Evolutionary conservation across 2,329 filamentous ascomycete genomes (phyloP).

Genomic region (Fonsecaea monophora): DNA sequence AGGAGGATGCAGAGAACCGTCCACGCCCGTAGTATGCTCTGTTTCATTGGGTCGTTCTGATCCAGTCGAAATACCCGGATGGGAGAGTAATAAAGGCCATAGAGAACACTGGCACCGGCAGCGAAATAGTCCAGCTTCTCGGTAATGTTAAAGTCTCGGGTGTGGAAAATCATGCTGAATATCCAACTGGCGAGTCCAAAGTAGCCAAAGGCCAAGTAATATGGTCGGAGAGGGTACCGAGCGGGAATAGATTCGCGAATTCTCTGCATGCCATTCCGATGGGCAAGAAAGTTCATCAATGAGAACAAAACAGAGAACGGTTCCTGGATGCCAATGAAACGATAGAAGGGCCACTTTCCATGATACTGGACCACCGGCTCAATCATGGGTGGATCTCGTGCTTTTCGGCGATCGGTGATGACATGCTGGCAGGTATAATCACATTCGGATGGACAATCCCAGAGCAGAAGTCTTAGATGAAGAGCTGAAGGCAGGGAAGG

Average conservation of each 20-base stretch:
- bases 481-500: slow-evolving; percentile 64
- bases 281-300: slow-evolving; percentile 86
- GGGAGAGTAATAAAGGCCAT: slow-evolving; percentile 84
- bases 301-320: slow-evolving; percentile 93
- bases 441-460: slow-evolving; percentile 92
- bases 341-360: slow-evolving; percentile 97
- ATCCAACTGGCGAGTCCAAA: slow-evolving; percentile 84
- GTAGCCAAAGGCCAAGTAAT: slow-evolving; percentile 80
- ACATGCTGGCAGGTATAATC: slow-evolving; percentile 98
- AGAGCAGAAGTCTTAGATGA: slow-evolving; percentile 84
- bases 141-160: slow-evolving; percentile 80
- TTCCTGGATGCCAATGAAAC: slow-evolving; percentile 91
- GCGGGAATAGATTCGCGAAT: slow-evolving; percentile 73
- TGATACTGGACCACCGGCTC: slow-evolving; percentile 86
- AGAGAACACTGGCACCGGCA: slow-evolving; percentile 86
- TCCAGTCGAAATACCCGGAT: slow-evolving; percentile 86
- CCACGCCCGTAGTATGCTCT: slow-evolving; percentile 73
- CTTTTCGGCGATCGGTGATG: slow-evolving; percentile 74
- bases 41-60: slow-evolving; percentile 56
- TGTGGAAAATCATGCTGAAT: slow-evolving; percentile 91
- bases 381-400: slow-evolving; percentile 67
- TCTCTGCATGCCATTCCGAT: slow-evolving; percentile 75
- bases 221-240: slow-evolving; percentile 76
- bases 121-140: slow-evolving; percentile 97
- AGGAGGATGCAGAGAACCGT: slow-evolving; percentile 72